These are phyloP conservation scores for Vanderwaltozyma polyspora DNA, from an alignment of 805 yeast genomes.

Conservation along the genomic window DNA sequence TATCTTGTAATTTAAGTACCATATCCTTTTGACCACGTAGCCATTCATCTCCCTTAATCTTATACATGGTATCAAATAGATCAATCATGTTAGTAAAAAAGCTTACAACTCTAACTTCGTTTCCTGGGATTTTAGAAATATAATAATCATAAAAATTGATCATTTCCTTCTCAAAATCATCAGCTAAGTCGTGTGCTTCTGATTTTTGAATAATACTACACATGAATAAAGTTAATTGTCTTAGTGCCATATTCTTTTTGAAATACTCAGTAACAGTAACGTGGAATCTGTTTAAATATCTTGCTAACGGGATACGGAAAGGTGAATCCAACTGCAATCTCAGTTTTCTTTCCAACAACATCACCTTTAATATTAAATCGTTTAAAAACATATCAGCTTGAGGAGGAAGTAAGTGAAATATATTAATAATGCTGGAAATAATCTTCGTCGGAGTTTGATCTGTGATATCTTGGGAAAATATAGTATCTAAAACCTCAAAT, in stretches of 20 bases:
- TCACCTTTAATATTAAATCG: conserved; percentile 66
- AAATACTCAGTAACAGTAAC: conserved; percentile 63
- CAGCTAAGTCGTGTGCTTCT: conserved; percentile 39
- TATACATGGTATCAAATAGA: conserved; percentile 42
- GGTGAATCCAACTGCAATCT: conserved; percentile 83
- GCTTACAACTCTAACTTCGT: conserved; percentile 27
- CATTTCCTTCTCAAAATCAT: conserved; percentile 43
- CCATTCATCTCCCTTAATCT: conserved; percentile 47
- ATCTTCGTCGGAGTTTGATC: conserved; percentile 76
- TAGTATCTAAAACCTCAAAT: conserved; percentile 59
- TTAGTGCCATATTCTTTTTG: conserved; percentile 48
- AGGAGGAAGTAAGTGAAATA: conserved; percentile 84
- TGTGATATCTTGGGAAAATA: conserved; percentile 70
- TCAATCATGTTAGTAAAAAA: conserved; percentile 63
- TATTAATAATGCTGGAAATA: conserved; percentile 79
- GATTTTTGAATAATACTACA: conserved; percentile 23
- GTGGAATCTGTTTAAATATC: conserved; percentile 74
- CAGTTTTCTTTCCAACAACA: conserved; percentile 67
- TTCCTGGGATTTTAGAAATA: conserved; percentile 32
- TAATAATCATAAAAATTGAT: conserved; percentile 37
- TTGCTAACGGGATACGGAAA: conserved; percentile 81
- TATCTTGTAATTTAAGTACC: conserved; percentile 19
- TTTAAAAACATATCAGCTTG: conserved; percentile 88
- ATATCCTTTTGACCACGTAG: conserved; percentile 34
- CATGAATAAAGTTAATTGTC: conserved; percentile 40